These are phyloP conservation scores for Nemophila menziesii DNA, from an alignment of 257 asterid species.

Conservation along the genomic window DNA sequence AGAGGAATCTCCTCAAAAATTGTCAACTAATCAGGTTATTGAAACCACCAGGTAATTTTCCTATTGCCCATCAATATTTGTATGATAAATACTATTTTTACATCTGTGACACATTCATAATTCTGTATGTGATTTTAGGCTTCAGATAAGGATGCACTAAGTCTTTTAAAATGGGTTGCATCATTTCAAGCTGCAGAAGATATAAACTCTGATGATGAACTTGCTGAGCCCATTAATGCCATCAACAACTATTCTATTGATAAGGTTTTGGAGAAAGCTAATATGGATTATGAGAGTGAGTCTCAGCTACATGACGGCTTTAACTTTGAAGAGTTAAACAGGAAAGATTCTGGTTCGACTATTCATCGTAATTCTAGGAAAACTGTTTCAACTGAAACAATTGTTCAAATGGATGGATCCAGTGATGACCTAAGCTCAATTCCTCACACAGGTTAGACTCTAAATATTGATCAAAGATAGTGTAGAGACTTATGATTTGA, in stretches of 20 bases:
- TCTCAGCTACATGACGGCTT: slow-evolving; percentile 61
- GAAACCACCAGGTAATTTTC: slow-evolving; percentile 40
- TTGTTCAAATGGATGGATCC: slow-evolving; percentile 80
- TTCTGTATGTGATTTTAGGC: slow-evolving; percentile 23
- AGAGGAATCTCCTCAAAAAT: slow-evolving; percentile 13
- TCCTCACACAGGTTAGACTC: slow-evolving; percentile 23
- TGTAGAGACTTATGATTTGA: slow-evolving; percentile 16
- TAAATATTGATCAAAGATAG: slow-evolving; percentile 11
- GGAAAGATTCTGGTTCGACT: slow-evolving; percentile 19
- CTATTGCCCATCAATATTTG: neutral
- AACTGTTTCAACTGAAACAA: slow-evolving; percentile 24
- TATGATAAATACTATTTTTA: neutral
- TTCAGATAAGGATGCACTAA: slow-evolving; percentile 61
- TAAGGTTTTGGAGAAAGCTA: slow-evolving; percentile 76
- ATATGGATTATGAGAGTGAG: slow-evolving; percentile 61
- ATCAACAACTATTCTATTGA: slow-evolving; percentile 42
- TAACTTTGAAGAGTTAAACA: slow-evolving; percentile 32
- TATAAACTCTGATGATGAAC: slow-evolving; percentile 95
- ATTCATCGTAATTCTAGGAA: slow-evolving; percentile 21
- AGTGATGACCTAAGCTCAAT: slow-evolving; percentile 38
- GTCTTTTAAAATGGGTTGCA: slow-evolving; percentile 93
- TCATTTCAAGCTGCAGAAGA: slow-evolving; percentile 96
- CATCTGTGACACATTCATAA: slow-evolving; percentile 4
- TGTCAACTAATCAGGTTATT: slow-evolving; percentile 25
- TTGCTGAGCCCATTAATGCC: slow-evolving; percentile 75